phyloP scores from a whole-genome alignment of 495 filamentous ascomycete species.

The Penicillium manginii region DNA sequence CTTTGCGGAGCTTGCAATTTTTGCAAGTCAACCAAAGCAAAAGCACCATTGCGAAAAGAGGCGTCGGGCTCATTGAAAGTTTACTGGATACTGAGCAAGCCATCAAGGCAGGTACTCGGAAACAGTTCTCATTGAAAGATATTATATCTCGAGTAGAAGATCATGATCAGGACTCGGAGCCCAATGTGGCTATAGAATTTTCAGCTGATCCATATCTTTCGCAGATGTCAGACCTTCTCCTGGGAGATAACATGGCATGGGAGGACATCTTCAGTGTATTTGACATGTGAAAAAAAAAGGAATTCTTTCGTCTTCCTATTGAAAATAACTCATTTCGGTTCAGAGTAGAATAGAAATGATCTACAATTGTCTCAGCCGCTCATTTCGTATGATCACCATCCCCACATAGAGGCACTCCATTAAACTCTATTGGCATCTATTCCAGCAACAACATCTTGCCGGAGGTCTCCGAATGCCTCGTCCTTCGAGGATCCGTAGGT shows the following conservation, averaged over 20 bases:
- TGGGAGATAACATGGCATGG: not conserved
- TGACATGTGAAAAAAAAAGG: slow-evolving; percentile 2
- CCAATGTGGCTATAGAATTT: not conserved
- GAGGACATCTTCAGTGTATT: slow-evolving; percentile 7
- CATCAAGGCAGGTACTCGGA: not conserved
- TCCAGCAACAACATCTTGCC: slow-evolving; percentile 5
- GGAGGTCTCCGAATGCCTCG: slow-evolving; percentile 15
- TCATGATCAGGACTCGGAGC: not conserved
- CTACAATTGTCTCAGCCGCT: not conserved
- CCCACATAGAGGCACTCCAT: not conserved
- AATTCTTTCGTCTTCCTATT: not conserved
- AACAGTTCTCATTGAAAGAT: slow-evolving; percentile 10
- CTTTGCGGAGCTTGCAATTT: not conserved
- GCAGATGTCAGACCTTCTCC: not conserved
- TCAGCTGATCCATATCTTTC: not conserved
- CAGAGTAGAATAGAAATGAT: not conserved
- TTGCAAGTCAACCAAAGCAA: slow-evolving; percentile 3
- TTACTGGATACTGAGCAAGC: slow-evolving; percentile 9
- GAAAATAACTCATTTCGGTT: not conserved
- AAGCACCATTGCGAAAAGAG: slow-evolving; percentile 16
- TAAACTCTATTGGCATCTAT: slow-evolving; percentile 1
- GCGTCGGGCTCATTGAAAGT: slow-evolving; percentile 8
- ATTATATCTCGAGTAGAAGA: slow-evolving; percentile 13
- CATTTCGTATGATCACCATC: slow-evolving; percentile 5
- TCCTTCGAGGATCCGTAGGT: slow-evolving; percentile 22